Conservation (phyloP, 495 filamentous ascomycete species). For the Peziza echinospora region DNA sequence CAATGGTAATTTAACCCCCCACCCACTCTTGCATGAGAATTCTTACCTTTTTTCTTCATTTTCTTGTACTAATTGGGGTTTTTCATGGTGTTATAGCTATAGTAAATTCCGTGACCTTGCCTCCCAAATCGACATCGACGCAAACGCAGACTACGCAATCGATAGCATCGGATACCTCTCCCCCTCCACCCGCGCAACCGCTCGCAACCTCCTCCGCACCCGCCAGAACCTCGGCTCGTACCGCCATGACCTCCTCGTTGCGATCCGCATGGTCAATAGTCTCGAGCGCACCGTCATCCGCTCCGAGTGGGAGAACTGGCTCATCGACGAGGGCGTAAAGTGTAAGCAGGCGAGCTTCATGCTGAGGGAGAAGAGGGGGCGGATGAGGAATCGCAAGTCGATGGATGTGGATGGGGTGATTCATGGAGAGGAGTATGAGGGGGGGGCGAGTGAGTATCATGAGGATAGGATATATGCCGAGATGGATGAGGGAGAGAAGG, state of each 20-base stretch:
- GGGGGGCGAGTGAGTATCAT: no score
- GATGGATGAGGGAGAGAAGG: slow-evolving; percentile 7
- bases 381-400: slow-evolving; percentile 13
- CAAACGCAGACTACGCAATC: slow-evolving; percentile 23
- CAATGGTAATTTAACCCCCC: slow-evolving; percentile 23
- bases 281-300: slow-evolving; percentile 67
- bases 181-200: slow-evolving; percentile 34
- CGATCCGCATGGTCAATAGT: slow-evolving; percentile 70
- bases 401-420: slow-evolving; percentile 13
- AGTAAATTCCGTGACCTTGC: slow-evolving; percentile 34
- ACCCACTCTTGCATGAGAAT: not conserved
- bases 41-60: not conserved
- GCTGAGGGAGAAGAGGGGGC: slow-evolving; percentile 15
- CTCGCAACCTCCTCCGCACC: slow-evolving; percentile 47
- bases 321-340: slow-evolving; percentile 43
- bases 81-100: slow-evolving; percentile 22
- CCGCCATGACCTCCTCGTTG: slow-evolving; percentile 80
- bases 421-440: no score
- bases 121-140: slow-evolving; percentile 30
- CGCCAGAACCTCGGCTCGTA: slow-evolving; percentile 63
- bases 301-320: slow-evolving; percentile 82
- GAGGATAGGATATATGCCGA: no score
- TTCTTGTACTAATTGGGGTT: no score
- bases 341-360: slow-evolving; percentile 25
- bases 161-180: slow-evolving; percentile 24